These are phyloP conservation scores for Salix viminalis DNA, from an alignment of 345 rosid genomes.

Conservation along the genomic window DNA sequence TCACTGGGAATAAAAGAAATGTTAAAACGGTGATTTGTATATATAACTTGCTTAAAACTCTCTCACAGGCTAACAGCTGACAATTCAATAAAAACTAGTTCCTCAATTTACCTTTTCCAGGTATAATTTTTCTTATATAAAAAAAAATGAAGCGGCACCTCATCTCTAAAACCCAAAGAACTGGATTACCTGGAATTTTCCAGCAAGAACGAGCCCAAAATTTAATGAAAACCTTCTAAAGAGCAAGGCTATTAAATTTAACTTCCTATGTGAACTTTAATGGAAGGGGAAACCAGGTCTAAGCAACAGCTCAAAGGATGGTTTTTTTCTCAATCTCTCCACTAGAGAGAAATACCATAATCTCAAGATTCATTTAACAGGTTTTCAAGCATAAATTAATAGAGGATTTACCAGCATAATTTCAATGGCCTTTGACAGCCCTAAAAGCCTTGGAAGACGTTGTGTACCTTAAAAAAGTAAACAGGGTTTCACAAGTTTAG, in stretches of 20 bases:
- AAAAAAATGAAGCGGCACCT: too few relatives aligned
- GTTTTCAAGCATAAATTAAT: background rate
- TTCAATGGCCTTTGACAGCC: constrained; percentile 78
- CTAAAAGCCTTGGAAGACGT: constrained; percentile 91
- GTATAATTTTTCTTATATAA: too few relatives aligned
- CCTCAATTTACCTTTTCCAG: background rate
- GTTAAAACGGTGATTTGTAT: too few relatives aligned
- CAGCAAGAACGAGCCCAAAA: background rate
- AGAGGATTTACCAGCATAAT: constrained; percentile 67
- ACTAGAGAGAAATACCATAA: background rate
- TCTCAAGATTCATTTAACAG: background rate
- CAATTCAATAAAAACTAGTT: background rate
- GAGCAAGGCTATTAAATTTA: background rate
- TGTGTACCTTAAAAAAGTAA: constrained; percentile 70
- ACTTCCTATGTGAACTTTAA: background rate
- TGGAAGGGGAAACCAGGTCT: background rate
- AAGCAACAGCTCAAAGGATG: background rate
- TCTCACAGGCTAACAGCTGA: background rate
- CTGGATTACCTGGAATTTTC: too few relatives aligned
- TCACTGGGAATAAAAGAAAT: too few relatives aligned
- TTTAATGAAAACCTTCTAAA: background rate
- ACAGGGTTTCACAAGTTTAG: constrained; percentile 2
- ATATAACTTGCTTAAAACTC: too few relatives aligned
- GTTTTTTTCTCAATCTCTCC: background rate
- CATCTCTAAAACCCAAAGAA: too few relatives aligned